These are phyloP conservation scores for Silene latifolia DNA, from an alignment of 148 eudicot species.

Conservation along the genomic window DNA sequence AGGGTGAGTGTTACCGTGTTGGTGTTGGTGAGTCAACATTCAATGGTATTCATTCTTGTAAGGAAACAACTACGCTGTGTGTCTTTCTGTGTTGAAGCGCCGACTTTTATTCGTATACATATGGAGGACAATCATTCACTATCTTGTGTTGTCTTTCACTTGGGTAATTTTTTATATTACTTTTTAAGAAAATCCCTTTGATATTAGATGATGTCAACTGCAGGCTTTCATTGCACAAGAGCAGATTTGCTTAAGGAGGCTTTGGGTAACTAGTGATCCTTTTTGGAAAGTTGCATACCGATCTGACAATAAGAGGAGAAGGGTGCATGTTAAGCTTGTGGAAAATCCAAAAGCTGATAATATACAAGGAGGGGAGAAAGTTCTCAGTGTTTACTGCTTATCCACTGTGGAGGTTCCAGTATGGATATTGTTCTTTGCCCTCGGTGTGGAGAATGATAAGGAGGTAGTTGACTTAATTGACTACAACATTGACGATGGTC, in stretches of 20 bases:
- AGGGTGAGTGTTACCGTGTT: not conserved
- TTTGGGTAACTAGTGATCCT: conserved; percentile 66
- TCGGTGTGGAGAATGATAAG: conserved; percentile 69
- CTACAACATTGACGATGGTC: conserved; percentile 45
- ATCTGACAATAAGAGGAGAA: conserved; percentile 46
- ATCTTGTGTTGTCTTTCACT: conserved; percentile 7
- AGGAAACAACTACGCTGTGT: conserved; percentile 10
- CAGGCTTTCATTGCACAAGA: conserved; percentile 97
- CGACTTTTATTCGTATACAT: not conserved
- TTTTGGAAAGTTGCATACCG: conserved; percentile 70
- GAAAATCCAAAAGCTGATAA: conserved; percentile 55
- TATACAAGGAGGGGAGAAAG: conserved; percentile 54
- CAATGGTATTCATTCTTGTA: not conserved
- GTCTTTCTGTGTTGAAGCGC: conserved; percentile 7
- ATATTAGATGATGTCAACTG: conserved; percentile 16
- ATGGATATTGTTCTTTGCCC: conserved; percentile 85
- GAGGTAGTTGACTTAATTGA: conserved; percentile 77
- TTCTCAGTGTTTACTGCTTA: conserved; percentile 49
- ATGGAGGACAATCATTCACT: not conserved
- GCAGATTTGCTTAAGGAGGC: conserved; percentile 69
- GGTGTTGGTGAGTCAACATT: not conserved
- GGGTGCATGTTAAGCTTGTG: conserved; percentile 63
- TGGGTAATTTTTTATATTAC: not conserved
- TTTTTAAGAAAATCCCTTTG: not conserved
- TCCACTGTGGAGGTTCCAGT: conserved; percentile 61